These are phyloP conservation scores for Xylaria bambusicola DNA, from an alignment of 495 filamentous ascomycete species.

Conservation along the genomic window DNA sequence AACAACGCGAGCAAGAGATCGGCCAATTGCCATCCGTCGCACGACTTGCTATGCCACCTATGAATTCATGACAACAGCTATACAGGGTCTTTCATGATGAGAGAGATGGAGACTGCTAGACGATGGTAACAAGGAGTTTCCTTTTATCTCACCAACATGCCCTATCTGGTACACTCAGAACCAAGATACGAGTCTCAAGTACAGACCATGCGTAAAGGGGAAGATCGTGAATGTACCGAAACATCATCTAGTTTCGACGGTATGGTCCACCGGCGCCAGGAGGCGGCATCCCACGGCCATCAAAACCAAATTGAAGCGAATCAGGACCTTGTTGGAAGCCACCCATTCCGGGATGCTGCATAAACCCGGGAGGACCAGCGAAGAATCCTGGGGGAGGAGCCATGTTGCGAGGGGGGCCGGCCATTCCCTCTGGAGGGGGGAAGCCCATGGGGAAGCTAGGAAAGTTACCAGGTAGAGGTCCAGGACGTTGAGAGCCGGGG, in stretches of 20 bases:
- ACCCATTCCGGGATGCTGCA: slow-evolving; percentile 48
- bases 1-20: too few species aligned
- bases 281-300: slow-evolving; percentile 46
- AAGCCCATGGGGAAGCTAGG: slow-evolving; percentile 53
- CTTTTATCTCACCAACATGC: neutral
- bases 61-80: too few species aligned
- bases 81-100: neutral
- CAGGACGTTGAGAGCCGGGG: slow-evolving; percentile 43
- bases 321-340: slow-evolving; percentile 52
- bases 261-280: slow-evolving; percentile 35
- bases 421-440: slow-evolving; percentile 45
- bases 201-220: neutral
- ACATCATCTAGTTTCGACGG: slow-evolving; percentile 30
- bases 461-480: slow-evolving; percentile 48
- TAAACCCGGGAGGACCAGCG: slow-evolving; percentile 43
- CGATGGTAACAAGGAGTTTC: too few species aligned
- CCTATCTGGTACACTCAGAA: neutral
- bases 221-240: neutral
- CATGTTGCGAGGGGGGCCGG: slow-evolving; percentile 29
- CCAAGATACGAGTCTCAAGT: slow-evolving; percentile 1
- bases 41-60: too few species aligned
- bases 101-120: neutral
- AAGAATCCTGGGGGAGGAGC: slow-evolving; percentile 48
- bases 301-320: slow-evolving; percentile 43
- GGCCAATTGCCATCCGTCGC: too few species aligned